Percentiles rank a stretch among this genome's conserved stretches.
These are phyloP conservation scores for Jamesozyma lodderae DNA, from an alignment of 805 yeast genomes.

Conservation along the genomic window DNA sequence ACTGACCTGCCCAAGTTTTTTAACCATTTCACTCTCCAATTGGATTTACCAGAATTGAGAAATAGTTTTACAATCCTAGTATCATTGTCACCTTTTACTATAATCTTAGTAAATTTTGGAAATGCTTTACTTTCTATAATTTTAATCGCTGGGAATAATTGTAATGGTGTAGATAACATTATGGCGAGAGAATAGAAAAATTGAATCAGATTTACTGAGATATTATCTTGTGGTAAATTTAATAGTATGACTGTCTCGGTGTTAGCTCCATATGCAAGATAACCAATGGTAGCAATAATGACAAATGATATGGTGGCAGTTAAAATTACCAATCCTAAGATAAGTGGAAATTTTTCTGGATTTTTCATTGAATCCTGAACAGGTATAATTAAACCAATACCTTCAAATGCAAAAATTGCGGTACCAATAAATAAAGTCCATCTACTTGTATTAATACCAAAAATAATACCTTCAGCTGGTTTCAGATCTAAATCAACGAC, in stretches of 20 bases:
- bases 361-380: slow-evolving; percentile 73
- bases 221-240: slow-evolving; percentile 62
- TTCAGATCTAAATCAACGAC: slow-evolving; percentile 29
- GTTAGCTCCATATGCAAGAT: slow-evolving; percentile 54
- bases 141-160: slow-evolving; percentile 69
- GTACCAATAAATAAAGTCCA: slow-evolving; percentile 75
- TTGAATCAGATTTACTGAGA: slow-evolving; percentile 55
- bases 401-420: slow-evolving; percentile 83
- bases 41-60: slow-evolving; percentile 46
- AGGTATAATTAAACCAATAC: slow-evolving; percentile 74
- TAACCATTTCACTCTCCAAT: slow-evolving; percentile 49
- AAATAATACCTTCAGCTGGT: slow-evolving; percentile 43
- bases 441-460: slow-evolving; percentile 42
- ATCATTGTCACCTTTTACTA: slow-evolving; percentile 9
- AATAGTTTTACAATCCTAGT: slow-evolving; percentile 12
- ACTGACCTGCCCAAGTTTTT: slow-evolving; percentile 51
- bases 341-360: slow-evolving; percentile 64
- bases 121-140: slow-evolving; percentile 59
- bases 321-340: slow-evolving; percentile 49
- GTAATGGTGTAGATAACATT: slow-evolving; percentile 70
- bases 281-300: slow-evolving; percentile 58
- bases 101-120: slow-evolving; percentile 28
- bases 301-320: slow-evolving; percentile 58
- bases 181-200: slow-evolving; percentile 67
- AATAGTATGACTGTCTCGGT: slow-evolving; percentile 61